phyloP scores from a whole-genome alignment of 78 protist genomes.

The Diacronema lutheri region DNA sequence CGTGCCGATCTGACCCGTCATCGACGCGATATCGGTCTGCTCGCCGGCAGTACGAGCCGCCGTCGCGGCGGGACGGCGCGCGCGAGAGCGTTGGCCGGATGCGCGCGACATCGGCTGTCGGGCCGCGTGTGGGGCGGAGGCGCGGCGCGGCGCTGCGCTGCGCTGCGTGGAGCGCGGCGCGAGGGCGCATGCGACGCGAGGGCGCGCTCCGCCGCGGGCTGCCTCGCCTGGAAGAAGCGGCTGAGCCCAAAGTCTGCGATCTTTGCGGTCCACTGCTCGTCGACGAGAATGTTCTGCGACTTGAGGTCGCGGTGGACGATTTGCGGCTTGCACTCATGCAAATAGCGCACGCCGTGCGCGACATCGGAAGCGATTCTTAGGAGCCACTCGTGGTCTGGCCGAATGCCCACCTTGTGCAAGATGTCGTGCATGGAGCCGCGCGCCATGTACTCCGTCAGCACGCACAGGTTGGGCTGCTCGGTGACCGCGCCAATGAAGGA shows the following conservation, averaged over 20 bases:
- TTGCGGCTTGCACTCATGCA: constrained; percentile 22
- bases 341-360: constrained; percentile 66
- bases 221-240: no score
- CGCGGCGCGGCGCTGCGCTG: no score
- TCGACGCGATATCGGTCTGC: not conserved
- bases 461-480: constrained; percentile 56
- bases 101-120: no score
- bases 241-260: not conserved
- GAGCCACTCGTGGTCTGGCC: no score
- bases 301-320: constrained; percentile 70
- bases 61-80: no score
- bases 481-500: constrained; percentile 60
- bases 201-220: no score
- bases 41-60: no score
- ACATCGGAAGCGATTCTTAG: constrained; percentile 20
- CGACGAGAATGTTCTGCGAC: not conserved
- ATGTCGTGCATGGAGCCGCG: constrained; percentile 63
- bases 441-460: constrained; percentile 62
- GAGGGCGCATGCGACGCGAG: no score
- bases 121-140: no score
- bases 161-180: no score
- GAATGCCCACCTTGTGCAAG: constrained; percentile 26
- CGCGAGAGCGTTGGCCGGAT: no score
- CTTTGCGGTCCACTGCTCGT: not conserved
- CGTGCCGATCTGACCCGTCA: constrained; percentile 15